Evolutionary conservation across 192 early-diverging fungal species (phyloP), one percentile per base, ranked within the genome.

Genomic region (Backusella sp.): DNA sequence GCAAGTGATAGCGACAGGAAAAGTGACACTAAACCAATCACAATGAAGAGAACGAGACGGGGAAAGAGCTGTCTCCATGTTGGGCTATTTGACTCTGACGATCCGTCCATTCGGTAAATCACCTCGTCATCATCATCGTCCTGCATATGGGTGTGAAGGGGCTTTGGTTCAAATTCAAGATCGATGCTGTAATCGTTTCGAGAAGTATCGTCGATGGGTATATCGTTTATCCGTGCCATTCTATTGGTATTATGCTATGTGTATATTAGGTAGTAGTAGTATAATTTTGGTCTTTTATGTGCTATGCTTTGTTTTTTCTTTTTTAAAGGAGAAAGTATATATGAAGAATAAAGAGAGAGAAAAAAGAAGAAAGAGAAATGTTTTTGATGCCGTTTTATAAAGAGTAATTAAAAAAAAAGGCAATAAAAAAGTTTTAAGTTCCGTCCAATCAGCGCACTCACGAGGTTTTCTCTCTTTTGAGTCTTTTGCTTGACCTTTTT

Each of bases 11-110:
- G 23, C 15, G 65, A 65, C 34, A 82, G 56, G 4, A 42, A 17
- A 0, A 82, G 74, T 28, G 76, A 76, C 11, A 75, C 41, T 21
- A 78, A 4, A 7, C 72, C 76, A 44, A 77, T 73, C 32, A 46
- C 23, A 7, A 76, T 65, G 69, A 82, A 82, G 2, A 77, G 30
- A 8, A 44, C 3, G 3, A 82, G 17, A 37, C 80, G 68, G 21
- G 77, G 77, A 70, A 79, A 14, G 4, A 79, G 59, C 37, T 52
- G 36, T 53, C 52, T 56, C 67, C 75, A 76, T 15, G 44, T 70
- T 9, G 68, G 66, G 17, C n/a, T 23, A 30, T 36, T 12, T 5
- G 46, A n/a, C 1, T 68, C 75, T 34, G 35, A n/a, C 2, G 21
- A 17, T 2, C 37, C 35, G 21, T 68, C 67, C 35, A 41, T 35